phyloP scores from a whole-genome alignment of 192 early-diverging fungal genomes.

The Spinellus fusiger region DNA sequence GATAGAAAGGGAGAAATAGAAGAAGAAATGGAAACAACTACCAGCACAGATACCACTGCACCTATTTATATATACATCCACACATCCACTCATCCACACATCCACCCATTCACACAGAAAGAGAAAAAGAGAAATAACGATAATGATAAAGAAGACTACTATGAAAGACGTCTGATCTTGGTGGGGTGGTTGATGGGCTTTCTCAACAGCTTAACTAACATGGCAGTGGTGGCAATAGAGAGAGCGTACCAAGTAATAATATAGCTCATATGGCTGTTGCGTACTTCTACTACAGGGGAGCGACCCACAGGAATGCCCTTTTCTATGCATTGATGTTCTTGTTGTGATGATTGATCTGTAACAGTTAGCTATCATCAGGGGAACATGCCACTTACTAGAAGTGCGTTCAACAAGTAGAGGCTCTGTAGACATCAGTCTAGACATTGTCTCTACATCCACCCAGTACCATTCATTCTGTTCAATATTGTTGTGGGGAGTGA shows the following conservation, averaged over 20 bases:
- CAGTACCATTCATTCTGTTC: conserved; percentile 80
- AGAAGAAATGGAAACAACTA: neutral
- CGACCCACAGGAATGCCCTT: conserved; percentile 68
- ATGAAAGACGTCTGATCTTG: conserved; percentile 20
- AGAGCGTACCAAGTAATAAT: conserved; percentile 84
- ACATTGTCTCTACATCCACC: conserved; percentile 74
- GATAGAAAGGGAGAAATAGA: conserved; percentile 3
- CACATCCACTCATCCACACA: neutral
- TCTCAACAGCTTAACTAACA: conserved; percentile 60
- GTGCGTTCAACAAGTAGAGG: conserved; percentile 74
- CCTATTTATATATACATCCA: neutral
- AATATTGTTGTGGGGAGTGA: conserved; percentile 54
- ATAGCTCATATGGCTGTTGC: conserved; percentile 85
- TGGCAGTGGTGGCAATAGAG: conserved; percentile 57
- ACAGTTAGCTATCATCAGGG: conserved; percentile 1
- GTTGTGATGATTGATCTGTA: conserved; percentile 33
- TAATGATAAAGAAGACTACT: neutral
- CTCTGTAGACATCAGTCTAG: conserved; percentile 53
- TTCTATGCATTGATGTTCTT: conserved; percentile 43
- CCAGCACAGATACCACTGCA: neutral
- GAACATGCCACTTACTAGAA: conserved; percentile 32
- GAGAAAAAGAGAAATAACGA: neutral
- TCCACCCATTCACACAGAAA: neutral
- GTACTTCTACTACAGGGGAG: conserved; percentile 64
- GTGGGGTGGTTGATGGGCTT: conserved; percentile 35